Base-by-base conservation (phyloP, 2,329 filamentous ascomycete genomes). In the Nemania diffusa region DNA sequence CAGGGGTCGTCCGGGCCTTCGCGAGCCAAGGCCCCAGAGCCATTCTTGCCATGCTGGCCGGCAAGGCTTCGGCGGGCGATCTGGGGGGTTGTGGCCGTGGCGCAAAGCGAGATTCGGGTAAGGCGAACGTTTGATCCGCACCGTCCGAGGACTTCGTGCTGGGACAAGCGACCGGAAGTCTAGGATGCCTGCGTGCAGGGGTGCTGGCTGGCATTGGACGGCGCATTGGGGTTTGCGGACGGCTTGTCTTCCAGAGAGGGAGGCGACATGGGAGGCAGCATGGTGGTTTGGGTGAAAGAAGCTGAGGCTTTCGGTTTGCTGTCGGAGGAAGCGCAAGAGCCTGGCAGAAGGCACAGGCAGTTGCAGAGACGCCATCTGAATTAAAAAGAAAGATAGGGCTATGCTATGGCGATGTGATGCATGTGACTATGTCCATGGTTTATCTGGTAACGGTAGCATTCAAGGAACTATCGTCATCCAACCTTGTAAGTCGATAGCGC, bases 291-390 rank as follows among this genome's bases (percentile, higher is more conserved):
- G 76, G 62, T 76, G 81, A 78, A 86, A 84, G 73, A 87, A 85
- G 69, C 80, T 82, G 52, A 86, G 76, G 62, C 83, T 83, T 73
- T 91, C 86, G 71, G 91, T 88, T 78, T 94, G 92, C 61, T 84
- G 87, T 72, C 88, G 89, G 70, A 96, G 84, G 78, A 92, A 95
- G 72, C 89, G 89, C 69, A 96, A 83, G 22, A 95, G 86, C 65
- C 78, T 82, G 71, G 79, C 79, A 58, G 86, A 88, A 27, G 87
- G 87, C 58, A 84, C 85, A 56, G 82, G 81, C 46, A 77, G 72
- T 69, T 78, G 80, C 73, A 83, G 73, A 67, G 80, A 79, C 71
- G 81, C 81, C 83, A 87, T 87, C 69, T 75, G 80, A 59, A 53
- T 37, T 29, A 34, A 48, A 26, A 22, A 51, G 42, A 56, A 13